Conservation (phyloP, 345 rosid genomes). For the Limnanthes douglasii region DNA sequence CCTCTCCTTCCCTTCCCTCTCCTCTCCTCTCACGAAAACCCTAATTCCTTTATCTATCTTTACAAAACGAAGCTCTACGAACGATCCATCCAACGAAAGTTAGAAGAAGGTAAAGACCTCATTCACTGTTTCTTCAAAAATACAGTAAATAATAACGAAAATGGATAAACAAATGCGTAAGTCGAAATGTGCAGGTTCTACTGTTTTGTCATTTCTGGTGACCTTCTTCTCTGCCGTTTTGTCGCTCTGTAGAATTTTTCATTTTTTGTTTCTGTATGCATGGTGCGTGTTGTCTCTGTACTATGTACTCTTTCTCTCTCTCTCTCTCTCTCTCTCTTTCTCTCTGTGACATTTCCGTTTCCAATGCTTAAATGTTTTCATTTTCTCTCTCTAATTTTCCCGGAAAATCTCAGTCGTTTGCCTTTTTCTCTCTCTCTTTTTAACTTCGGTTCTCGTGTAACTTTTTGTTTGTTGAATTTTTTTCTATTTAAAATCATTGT, state of each 20-base stretch:
- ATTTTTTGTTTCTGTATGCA: constrained; percentile 18
- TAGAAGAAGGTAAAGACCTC: no score
- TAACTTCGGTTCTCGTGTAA: no score
- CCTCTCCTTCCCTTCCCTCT: no score
- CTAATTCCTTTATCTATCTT: neutral
- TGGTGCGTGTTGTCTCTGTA: neutral
- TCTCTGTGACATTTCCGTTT: constrained; percentile 7
- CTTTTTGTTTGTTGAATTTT: no score
- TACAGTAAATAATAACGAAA: no score
- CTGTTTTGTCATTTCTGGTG: constrained; percentile 20
- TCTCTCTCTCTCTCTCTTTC: constrained; percentile 8
- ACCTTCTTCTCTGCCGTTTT: constrained; percentile 15
- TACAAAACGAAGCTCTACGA: neutral
- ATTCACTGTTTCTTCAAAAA: no score
- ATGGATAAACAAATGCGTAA: neutral
- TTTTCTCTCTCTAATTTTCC: neutral
- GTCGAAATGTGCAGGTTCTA: no score
- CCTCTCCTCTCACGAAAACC: no score
- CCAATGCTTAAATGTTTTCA: neutral
- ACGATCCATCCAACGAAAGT: no score
- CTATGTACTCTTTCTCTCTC: neutral
- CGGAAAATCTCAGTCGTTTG: neutral
- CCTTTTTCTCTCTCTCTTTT: no score
- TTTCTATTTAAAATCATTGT: neutral
- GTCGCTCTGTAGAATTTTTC: no score